Evolutionary conservation across 164 flowering plant genomes (phyloP), one percentile per base, ranked within the genome.

Genomic region (Nymphaea colorata): DNA sequence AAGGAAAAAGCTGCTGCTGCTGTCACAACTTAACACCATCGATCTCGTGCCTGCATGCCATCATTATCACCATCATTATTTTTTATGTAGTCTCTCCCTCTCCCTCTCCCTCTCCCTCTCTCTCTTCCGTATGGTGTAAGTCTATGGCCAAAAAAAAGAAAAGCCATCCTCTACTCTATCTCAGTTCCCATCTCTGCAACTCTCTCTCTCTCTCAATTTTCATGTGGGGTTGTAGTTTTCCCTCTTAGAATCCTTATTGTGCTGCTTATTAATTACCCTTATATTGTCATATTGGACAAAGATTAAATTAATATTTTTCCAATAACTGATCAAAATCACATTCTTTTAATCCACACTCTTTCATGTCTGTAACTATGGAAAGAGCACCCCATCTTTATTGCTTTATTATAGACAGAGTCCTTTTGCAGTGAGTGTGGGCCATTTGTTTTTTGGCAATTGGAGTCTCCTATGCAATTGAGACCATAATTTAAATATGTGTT

Each of bases 1-100:
- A 42, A 65, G 55, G 57, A 63, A 71, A 85, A 85, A 80, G 85
- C 85, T 81, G 85, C 77, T 73, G 43, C 79, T 73, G 69, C 77
- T 84, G 79, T 75, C 75, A 71, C 73, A 60, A 18, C 55, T 41
- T 36, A 75, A 72, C 76, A 42, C 69, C 74, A 77, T 77, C 77
- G 67, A 71, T 70, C 79, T 43, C 69, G 69, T 77, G 76, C 86
- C 82, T 82, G 73, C 79, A 85, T 84, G 84, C 84, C 86, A 88
- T 77, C 82, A 81, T 81, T 80, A 55, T 44, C 68, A 80, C 84
- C 71, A 86, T 84, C 79, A 77, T 81, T 8, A 5, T 65, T 47
- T 4, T 6, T 47, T 47, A 6, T 45, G 7, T 4, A 47, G 11
- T 2, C 12, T 6, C 5, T 5, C 55, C 3, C 55, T 47, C 55